phyloP scores from a whole-genome alignment of 495 filamentous ascomycete genomes.

The Annulohypoxylon stygium region DNA sequence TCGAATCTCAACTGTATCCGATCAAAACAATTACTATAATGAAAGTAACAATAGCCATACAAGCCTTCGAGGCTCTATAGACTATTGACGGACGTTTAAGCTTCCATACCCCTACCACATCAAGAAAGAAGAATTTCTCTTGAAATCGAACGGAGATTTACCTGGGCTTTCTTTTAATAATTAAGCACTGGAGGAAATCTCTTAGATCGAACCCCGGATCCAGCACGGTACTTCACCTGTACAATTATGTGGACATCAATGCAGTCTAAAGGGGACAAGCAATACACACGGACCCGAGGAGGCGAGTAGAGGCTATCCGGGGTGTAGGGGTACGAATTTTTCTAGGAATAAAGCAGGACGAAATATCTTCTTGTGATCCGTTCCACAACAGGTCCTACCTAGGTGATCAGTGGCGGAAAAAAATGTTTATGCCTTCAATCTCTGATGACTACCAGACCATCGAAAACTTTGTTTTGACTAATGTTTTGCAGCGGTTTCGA shows the following conservation, averaged over 20 bases:
- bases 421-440: not conserved
- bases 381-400: constrained; percentile 14
- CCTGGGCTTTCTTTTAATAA: constrained; percentile 23
- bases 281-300: constrained; percentile 14
- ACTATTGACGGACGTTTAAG: not conserved
- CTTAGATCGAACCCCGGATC: constrained; percentile 30
- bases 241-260: constrained; percentile 18
- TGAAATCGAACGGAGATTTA: not conserved
- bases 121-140: constrained; percentile 5
- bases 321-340: not conserved
- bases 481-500: constrained; percentile 20
- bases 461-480: constrained; percentile 17
- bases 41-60: not conserved
- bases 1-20: not conserved
- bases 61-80: not conserved
- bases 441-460: not conserved
- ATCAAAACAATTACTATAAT: not conserved
- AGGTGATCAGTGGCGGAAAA: not conserved
- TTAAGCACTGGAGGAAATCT: constrained; percentile 12
- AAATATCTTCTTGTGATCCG: constrained; percentile 21
- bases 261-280: constrained; percentile 22
- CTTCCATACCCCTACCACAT: constrained; percentile 8
- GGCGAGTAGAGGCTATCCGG: not conserved
- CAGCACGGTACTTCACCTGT: not conserved
- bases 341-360: constrained; percentile 18